A percentile compares a stretch with the other conserved stretches of the same genome.
These are phyloP conservation scores for Trichophaea hybrida DNA, from an alignment of 2,329 filamentous ascomycete genomes.

Conservation along the genomic window DNA sequence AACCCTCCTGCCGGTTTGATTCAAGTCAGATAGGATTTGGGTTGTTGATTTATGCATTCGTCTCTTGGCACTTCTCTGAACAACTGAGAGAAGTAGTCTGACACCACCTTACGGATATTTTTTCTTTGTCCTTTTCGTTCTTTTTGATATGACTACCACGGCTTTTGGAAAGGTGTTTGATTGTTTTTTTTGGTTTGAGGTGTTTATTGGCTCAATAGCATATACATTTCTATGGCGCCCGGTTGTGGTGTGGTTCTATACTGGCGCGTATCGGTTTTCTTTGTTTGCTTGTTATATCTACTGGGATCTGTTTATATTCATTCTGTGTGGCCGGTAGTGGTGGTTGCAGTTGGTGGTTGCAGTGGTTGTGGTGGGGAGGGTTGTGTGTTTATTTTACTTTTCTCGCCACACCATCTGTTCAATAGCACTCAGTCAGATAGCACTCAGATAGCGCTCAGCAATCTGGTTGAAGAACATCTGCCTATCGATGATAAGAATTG, in stretches of 20 bases:
- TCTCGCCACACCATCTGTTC: neutral
- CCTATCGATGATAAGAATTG: no score
- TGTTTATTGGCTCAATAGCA: neutral
- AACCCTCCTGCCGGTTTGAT: no score
- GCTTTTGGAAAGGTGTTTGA: neutral
- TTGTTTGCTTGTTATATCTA: neutral
- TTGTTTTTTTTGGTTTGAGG: neutral
- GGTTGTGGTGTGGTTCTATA: neutral
- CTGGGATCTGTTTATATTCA: neutral
- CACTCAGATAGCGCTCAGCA: no score
- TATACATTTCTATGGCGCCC: conserved; percentile 3
- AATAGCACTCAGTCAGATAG: neutral
- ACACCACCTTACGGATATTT: neutral
- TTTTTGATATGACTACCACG: neutral
- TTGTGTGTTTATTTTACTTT: neutral
- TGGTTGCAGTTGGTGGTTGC: neutral
- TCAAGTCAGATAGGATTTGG: neutral
- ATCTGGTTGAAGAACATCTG: no score
- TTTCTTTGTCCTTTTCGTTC: neutral
- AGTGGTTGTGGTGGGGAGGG: neutral
- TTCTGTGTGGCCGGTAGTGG: neutral
- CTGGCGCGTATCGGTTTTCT: neutral
- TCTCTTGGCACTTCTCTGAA: neutral
- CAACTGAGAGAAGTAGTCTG: neutral
- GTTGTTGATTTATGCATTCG: neutral